Base-by-base conservation (phyloP, 306 rosid genomes). In the Delonix regia region DNA sequence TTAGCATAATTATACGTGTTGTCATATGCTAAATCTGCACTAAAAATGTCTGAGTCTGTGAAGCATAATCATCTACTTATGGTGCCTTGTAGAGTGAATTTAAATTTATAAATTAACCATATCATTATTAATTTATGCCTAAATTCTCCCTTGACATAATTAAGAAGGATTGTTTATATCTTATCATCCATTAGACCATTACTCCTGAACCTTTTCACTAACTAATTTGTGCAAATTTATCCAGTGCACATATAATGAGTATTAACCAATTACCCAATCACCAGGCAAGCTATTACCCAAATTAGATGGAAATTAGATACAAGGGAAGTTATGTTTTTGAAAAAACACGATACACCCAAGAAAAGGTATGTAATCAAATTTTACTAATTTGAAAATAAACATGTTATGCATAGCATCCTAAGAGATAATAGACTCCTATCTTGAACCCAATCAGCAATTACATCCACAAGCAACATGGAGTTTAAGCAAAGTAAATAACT, bases 401-500 rank as follows among this genome's bases (percentile, higher is more conserved):
- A 42, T 39, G 42, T 14, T 34, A 12, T 41, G 41, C 21, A 30
- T 51, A 60, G 28, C 22, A 75, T 60, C 60, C 44, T 3, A 30
- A 33, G 63, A 27, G 66, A 57, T 21, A 24, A 19, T 12, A 48
- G 5, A n/a, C 33, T 11, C 78, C 13, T 42, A 24, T 66, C 28
- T 6, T 64, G 44, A 64, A 59, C n/a, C 44, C n/a, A 28, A 44
- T 73, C 33, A 76, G 38, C 24, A 49, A 55, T 55, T 38, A 42
- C 48, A 48, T 79, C 38, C 36, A 25, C 47, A 11, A 56, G 60
- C 73, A 74, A 74, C 47, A 71, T 38, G 38, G 9, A 38, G 18
- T 39, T 71, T 28, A 52, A 75, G 61, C 74, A 80, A 71, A 62
- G 67, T 49, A 81, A 57, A 53, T 59, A 62, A 13, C 61, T 22